Base-by-base conservation (phyloP, 192 early-diverging fungal species). In the Cetraspora pellucida region DNA sequence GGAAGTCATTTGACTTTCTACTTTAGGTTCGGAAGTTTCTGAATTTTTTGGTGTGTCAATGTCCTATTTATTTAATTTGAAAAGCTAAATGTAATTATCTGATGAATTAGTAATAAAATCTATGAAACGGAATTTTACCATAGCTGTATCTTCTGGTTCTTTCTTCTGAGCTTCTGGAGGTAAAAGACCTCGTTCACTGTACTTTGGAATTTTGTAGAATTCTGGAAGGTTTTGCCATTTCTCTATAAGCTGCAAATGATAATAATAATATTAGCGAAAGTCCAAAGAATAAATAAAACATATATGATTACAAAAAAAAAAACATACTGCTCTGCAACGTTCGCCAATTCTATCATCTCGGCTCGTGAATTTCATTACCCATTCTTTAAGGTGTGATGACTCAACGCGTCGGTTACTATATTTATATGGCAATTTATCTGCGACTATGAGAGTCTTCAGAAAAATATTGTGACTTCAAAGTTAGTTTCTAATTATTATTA, bases 361-460 rank as follows among this genome's bases (percentile, higher is more conserved):
- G 7, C 11, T 27, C 14, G 21, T n/a, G 19, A 47, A 47, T 47
- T 27, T 45, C 13, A n/a, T 16, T 37, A 68, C 66, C 66, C 66
- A 68, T 46, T 68, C 66, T 47, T 68, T 68, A 25, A 68, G 45
- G 25, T 68, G 66, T 47, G 66, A 68, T 37, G 43, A 37, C 46
- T 68, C 66, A 25, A 68, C 66, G 17, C 66, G 66, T 27, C 43
- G n/a, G 13, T 68, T 45, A 25, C 19, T 45, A 17, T 68, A 68
- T 25, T 68, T 68, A 31, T 47, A 68, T 10, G 66, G 66, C 4
- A 68, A 37, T 25, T 47, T 68, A 14, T 47, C 66, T 1, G 45
- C 45, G 46, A 68, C 16, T 10, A 25, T 27, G 7, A 68, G 31
- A 47, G 66, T 47, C 44, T 68, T 19, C 1, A 68, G 3, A 37